These are phyloP conservation scores for Tricholoma saponaceum DNA, from an alignment of 768 basidiomycete species.

Conservation along the genomic window DNA sequence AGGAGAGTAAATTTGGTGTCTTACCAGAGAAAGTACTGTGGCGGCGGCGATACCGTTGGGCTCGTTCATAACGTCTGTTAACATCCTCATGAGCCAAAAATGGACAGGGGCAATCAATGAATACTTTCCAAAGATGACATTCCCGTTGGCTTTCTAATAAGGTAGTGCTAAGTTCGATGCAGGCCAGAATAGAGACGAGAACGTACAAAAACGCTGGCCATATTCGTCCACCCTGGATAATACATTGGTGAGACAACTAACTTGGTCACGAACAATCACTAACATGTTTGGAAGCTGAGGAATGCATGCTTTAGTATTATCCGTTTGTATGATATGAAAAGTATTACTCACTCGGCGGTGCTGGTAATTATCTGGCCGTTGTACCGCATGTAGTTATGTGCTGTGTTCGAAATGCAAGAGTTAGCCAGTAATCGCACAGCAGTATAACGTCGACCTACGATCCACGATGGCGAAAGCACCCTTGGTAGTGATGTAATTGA, in stretches of 20 bases:
- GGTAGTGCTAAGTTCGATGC: not conserved
- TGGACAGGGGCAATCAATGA: not conserved
- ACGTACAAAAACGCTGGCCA: slow-evolving; percentile 51
- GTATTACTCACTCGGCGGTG: slow-evolving; percentile 38
- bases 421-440: not conserved
- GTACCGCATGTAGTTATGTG: slow-evolving; percentile 62
- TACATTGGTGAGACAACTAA: not conserved
- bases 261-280: slow-evolving; percentile 12
- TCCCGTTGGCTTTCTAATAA: slow-evolving; percentile 37
- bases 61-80: slow-evolving; percentile 56
- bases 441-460: slow-evolving; percentile 29
- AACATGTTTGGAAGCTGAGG: slow-evolving; percentile 47
- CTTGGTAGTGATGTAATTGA: slow-evolving; percentile 58
- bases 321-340: not conserved
- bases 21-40: slow-evolving; percentile 48
- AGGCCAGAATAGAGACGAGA: not conserved
- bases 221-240: slow-evolving; percentile 49
- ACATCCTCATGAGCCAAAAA: not conserved
- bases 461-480: slow-evolving; percentile 55
- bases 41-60: slow-evolving; percentile 53
- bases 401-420: slow-evolving; percentile 18
- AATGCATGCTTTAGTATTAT: not conserved
- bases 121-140: slow-evolving; percentile 51
- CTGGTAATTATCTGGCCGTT: slow-evolving; percentile 47
- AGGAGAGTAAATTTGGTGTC: slow-evolving; percentile 6